Evolutionary conservation across 192 early-diverging fungal species (phyloP).

Genomic region (Geranomyces variabilis): DNA sequence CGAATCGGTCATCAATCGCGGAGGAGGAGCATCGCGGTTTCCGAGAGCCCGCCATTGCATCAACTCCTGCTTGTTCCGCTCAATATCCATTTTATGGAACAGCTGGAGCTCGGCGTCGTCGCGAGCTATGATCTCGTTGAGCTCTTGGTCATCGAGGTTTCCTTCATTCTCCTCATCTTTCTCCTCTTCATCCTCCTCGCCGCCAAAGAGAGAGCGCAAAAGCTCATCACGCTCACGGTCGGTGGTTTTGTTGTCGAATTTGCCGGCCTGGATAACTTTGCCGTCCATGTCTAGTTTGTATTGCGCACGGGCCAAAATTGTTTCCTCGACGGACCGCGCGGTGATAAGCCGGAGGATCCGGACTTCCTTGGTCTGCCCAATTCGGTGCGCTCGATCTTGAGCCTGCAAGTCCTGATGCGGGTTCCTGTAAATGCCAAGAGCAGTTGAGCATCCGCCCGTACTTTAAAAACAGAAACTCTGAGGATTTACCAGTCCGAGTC

Average conservation of each 20-base stretch:
- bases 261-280: slow-evolving; percentile 99
- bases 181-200: slow-evolving; percentile 74
- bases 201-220: slow-evolving; percentile 80
- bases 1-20: slow-evolving; percentile 79
- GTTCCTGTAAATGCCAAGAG: slow-evolving; percentile 58
- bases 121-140: slow-evolving; percentile 93
- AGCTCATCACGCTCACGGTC: slow-evolving; percentile 91
- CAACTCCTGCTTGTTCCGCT: slow-evolving; percentile 61
- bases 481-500: slow-evolving; percentile 89
- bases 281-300: slow-evolving; percentile 97
- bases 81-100: slow-evolving; percentile 77
- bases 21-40: slow-evolving; percentile 61
- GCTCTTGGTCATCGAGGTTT: slow-evolving; percentile 81
- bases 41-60: slow-evolving; percentile 60
- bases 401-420: slow-evolving; percentile 99
- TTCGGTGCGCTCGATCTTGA: slow-evolving; percentile 99
- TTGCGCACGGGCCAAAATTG: slow-evolving; percentile 88
- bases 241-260: slow-evolving; percentile 96
- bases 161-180: slow-evolving; percentile 69
- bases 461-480: slow-evolving; percentile 8
- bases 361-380: slow-evolving; percentile 98
- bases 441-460: not conserved
- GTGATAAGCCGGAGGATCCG: slow-evolving; percentile 92
- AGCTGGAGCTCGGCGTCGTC: slow-evolving; percentile 75
- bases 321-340: slow-evolving; percentile 90